Percentiles rank a stretch among this genome's conserved stretches.
Evolutionary conservation across 2,329 filamentous ascomycete genomes (phyloP).

Genomic region (Byssochlamys sp.): DNA sequence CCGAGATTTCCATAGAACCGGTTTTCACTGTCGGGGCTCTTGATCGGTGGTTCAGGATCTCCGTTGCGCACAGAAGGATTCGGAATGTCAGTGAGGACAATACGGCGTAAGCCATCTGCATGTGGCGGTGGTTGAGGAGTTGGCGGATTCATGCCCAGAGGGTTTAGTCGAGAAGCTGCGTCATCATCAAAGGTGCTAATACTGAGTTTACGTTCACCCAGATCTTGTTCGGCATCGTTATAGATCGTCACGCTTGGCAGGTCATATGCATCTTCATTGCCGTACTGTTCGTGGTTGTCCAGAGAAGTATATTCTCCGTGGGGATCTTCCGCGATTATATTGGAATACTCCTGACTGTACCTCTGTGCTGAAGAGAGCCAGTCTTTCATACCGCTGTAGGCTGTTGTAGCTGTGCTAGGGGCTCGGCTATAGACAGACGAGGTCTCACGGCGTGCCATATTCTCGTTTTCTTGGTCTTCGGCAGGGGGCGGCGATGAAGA

Average conservation of each 20-base stretch:
- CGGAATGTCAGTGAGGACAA: conserved; percentile 23
- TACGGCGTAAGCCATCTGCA: conserved; percentile 17
- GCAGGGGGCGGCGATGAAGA: conserved; percentile 23
- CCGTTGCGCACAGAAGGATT: conserved; percentile 24
- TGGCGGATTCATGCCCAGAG: conserved; percentile 38
- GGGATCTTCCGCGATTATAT: conserved; percentile 23
- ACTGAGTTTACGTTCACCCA: conserved; percentile 22
- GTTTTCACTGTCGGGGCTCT: conserved; percentile 22
- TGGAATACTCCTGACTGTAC: conserved; percentile 18
- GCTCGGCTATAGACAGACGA: conserved; percentile 24
- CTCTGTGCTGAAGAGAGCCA: conserved; percentile 25
- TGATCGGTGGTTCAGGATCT: conserved; percentile 15
- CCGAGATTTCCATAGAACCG: conserved; percentile 33
- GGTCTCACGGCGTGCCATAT: conserved; percentile 20
- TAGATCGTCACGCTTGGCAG: conserved; percentile 13
- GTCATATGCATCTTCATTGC: conserved; percentile 21
- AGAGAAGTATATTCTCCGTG: conserved; percentile 31
- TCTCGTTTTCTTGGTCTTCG: conserved; percentile 13
- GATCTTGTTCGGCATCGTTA: conserved; percentile 21
- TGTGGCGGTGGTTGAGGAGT: conserved; percentile 34
- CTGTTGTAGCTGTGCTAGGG: conserved; percentile 17
- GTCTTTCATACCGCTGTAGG: conserved; percentile 20
- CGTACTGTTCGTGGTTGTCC: conserved; percentile 24
- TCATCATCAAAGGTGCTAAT: conserved; percentile 27
- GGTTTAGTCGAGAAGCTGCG: conserved; percentile 21